Base-by-base conservation (phyloP, 306 rosid species). In the Prunus armeniaca region DNA sequence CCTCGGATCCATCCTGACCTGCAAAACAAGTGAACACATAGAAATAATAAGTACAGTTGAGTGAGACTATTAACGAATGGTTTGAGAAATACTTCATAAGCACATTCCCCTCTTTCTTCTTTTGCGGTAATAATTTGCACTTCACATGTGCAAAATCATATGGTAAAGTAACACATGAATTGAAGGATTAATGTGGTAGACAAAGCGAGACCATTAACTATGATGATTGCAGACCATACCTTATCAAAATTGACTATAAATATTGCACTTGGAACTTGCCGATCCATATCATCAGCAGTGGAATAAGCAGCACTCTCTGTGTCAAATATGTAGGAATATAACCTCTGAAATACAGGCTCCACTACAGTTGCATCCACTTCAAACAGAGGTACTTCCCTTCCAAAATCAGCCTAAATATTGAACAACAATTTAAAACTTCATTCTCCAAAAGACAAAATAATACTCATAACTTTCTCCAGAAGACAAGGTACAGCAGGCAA, bases 1-100 rank as follows among this genome's bases (percentile, higher is more conserved):
- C 86, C 90, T 90, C 67, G 98, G 97, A 82, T 92, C 96, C 89
- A 95, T 72, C 84, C 98, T 89, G 75, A 87, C 91, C 97, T 95
- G 88, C 13, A 73, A 72, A 73, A 76, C 54, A 32, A 76, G 54
- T 49, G 27, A 73, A n/a, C 19, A 56, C 60, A 12, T 41, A 32
- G 65, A 65, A 47, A 55, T 12, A 76, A 75, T 65, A 74, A 80
- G 67, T 73, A 61, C 70, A 62, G 18, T 54, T 25, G 11, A 47
- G 30, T 12, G 12, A 51, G 71, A 30, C 67, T 10, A 57, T 17
- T 15, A 12, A 13, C 0, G 12, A 22, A 13, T 11, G 30, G 22
- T 46, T 55, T 46, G 19, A 41, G 32, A 56, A 10, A 56, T 17
- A 9, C 13, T 72, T 41, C 25, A 25, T 9, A 14, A 25, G 54